A percentile compares a stretch with the other conserved stretches of the same genome.
phyloP scores from a whole-genome alignment of 163 green algal species.

The Chlorella variabilis region DNA sequence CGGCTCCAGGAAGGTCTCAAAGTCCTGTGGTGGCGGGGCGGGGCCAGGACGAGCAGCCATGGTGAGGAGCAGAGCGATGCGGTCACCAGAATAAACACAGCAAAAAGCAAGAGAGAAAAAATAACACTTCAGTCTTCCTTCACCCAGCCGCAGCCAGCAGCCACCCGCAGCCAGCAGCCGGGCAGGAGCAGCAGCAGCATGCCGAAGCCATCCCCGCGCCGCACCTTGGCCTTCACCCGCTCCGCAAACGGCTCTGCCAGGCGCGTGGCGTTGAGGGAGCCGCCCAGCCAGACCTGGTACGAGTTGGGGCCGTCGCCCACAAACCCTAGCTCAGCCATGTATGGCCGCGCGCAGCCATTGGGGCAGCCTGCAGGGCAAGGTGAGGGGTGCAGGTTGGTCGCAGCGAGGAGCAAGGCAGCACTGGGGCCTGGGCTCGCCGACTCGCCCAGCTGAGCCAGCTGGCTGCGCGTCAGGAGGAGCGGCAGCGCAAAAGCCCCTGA shows the following conservation, averaged over 20 bases:
- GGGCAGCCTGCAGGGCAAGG: slow-evolving; percentile 81
- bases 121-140: no score
- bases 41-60: not conserved
- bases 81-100: no score
- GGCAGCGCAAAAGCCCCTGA: no score
- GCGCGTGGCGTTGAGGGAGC: slow-evolving; percentile 82
- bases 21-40: slow-evolving; percentile 58
- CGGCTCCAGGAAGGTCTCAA: slow-evolving; percentile 94
- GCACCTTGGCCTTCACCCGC: slow-evolving; percentile 76
- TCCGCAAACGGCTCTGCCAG: slow-evolving; percentile 86
- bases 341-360: slow-evolving; percentile 98
- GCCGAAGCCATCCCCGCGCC: not conserved
- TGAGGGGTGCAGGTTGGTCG: not conserved
- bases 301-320: slow-evolving; percentile 97
- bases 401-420: not conserved
- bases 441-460: no score
- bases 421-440: no score
- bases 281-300: slow-evolving; percentile 98
- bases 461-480: no score
- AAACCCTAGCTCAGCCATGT: slow-evolving; percentile 99
- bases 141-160: no score
- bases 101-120: no score
- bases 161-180: no score
- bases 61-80: no score
- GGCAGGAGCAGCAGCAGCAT: no score